Base-by-base conservation (phyloP, 371 early-diverging fungal genomes). In the Dichotomocladium elegans region DNA sequence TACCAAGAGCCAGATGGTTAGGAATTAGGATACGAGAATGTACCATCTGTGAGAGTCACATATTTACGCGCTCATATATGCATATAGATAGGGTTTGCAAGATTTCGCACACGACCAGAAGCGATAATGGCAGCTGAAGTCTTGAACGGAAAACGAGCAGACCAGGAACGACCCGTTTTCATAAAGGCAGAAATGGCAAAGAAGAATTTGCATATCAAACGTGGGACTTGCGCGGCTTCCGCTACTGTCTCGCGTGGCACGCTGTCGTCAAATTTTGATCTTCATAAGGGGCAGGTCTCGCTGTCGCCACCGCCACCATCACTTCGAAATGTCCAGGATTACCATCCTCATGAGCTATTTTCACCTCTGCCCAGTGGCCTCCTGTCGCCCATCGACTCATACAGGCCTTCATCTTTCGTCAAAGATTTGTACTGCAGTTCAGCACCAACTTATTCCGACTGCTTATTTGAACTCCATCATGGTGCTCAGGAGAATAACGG, bases 151-250 rank as follows among this genome's bases (percentile, higher is more conserved):
- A 83, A 92, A 55, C 86, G 83, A 49, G 84, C 94, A 15, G 96
- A 96, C 60, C 83, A 86, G 14, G 94, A 95, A 53, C 79, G 80
- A 25, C 89, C 89, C 21, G 85, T 84, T 25, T 68, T 91, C 17
- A 80, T 97, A 41, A 95, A 95, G 70, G 95, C 95, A 4, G 97
- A 97, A 59, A 88, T 96, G 88, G 97, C 96, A 35, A 94, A 94
- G 70, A 96, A 95, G 74, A 93, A 95, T 61, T 73, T 95, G 22
- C 90, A 89, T 64, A 87, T 86, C 31, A 88, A 86, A 46, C 72
- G 85, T 25, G 57, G 64, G 12, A 60, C 61, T 12, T 41, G n/a
- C 9, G 22, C 60, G 26, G 7, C 63, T 24, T 33, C 26, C 3
- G 33, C 43, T 22, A 37, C 52, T 11, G 15, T 45, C 4, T 27